Conservation (phyloP, 345 rosid genomes). For the Anastatica hierochuntica region DNA sequence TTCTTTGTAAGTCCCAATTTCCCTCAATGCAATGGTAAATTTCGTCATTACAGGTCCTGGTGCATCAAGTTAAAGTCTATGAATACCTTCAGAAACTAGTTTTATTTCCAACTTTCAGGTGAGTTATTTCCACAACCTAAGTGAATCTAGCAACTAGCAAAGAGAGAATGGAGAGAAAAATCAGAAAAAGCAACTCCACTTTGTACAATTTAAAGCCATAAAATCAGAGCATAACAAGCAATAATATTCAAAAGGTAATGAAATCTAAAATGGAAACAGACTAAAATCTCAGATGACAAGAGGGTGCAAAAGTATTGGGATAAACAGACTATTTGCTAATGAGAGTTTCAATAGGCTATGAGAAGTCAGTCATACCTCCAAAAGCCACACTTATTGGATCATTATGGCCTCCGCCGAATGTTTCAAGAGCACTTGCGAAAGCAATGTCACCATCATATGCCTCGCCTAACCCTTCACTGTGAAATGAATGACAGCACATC, state of each 20-base stretch:
- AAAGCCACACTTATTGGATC: conserved; percentile 98
- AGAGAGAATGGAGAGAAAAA: neutral
- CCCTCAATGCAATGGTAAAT: conserved; percentile 96
- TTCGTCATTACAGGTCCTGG: conserved; percentile 99
- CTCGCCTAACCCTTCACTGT: conserved; percentile 97
- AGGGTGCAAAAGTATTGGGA: neutral
- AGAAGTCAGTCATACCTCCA: conserved; percentile 53
- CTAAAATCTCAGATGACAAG: conserved; percentile 6
- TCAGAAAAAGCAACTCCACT: neutral
- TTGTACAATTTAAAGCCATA: neutral
- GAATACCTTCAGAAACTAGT: conserved; percentile 9
- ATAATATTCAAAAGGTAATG: neutral
- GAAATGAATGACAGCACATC: conserved; percentile 4
- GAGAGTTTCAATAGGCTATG: neutral
- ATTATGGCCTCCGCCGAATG: conserved; percentile 98
- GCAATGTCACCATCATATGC: conserved; percentile 95
- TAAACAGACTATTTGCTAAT: neutral
- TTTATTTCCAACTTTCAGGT: neutral
- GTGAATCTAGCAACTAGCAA: conserved; percentile 1
- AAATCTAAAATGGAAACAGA: neutral
- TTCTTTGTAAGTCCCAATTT: conserved; percentile 97
- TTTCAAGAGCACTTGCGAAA: conserved; percentile 93
- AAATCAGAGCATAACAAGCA: neutral
- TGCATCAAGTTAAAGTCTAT: conserved; percentile 15
- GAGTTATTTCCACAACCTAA: neutral